phyloP scores from a whole-genome alignment of 2,329 filamentous ascomycete species.

The Colletotrichum sp. region DNA sequence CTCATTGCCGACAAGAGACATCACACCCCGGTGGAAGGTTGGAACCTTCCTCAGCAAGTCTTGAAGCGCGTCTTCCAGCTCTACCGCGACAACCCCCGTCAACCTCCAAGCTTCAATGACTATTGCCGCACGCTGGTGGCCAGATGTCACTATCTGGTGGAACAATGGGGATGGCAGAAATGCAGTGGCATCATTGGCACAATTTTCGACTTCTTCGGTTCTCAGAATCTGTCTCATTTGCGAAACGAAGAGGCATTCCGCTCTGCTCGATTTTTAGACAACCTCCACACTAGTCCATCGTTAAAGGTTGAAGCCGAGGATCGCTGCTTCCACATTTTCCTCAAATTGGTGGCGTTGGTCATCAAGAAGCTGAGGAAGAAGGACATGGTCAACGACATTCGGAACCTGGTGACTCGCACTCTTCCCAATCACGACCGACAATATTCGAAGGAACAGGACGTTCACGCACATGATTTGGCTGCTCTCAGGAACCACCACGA shows the following conservation, averaged over 20 bases:
- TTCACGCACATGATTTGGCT: slow-evolving; percentile 66
- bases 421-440: slow-evolving; percentile 71
- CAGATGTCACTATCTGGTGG: slow-evolving; percentile 67
- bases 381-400: slow-evolving; percentile 61
- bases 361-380: slow-evolving; percentile 55
- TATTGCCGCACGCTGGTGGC: slow-evolving; percentile 66
- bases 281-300: slow-evolving; percentile 51
- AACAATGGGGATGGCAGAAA: slow-evolving; percentile 70
- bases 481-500: slow-evolving; percentile 73
- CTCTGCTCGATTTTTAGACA: slow-evolving; percentile 66
- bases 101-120: slow-evolving; percentile 67
- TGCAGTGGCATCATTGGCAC: slow-evolving; percentile 62
- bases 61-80: slow-evolving; percentile 62
- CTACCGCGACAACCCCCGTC: slow-evolving; percentile 60
- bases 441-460: slow-evolving; percentile 65
- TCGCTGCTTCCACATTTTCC: slow-evolving; percentile 70
- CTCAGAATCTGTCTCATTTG: slow-evolving; percentile 64
- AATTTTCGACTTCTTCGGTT: slow-evolving; percentile 73
- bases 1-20: slow-evolving; percentile 45
- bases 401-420: slow-evolving; percentile 65
- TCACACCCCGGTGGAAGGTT: slow-evolving; percentile 56
- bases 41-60: slow-evolving; percentile 63
- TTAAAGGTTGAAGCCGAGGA: slow-evolving; percentile 60
- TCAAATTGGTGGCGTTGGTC: slow-evolving; percentile 66
- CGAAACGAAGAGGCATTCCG: slow-evolving; percentile 68